These are phyloP conservation scores for Ceratocystis lukuohia DNA, from an alignment of 2,329 filamentous ascomycete species.

Conservation along the genomic window DNA sequence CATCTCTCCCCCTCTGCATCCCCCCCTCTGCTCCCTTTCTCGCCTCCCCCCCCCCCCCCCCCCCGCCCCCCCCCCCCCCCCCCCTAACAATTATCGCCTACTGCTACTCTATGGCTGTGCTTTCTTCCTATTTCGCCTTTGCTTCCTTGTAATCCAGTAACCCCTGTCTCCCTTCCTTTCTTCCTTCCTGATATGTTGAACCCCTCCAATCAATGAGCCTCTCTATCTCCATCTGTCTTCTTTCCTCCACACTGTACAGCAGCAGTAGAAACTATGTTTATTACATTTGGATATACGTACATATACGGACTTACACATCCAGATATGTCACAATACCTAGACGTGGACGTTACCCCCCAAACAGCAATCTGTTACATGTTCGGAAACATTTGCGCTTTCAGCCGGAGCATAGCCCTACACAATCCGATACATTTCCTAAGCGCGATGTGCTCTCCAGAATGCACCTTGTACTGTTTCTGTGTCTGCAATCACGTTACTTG, in stretches of 20 bases:
- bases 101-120: background rate
- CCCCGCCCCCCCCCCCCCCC: background rate
- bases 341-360: background rate
- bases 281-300: background rate
- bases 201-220: background rate
- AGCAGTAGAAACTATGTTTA: background rate
- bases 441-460: background rate
- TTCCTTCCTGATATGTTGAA: background rate
- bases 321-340: background rate
- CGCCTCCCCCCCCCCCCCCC: background rate
- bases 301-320: background rate
- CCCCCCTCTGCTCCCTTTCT: background rate
- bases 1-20: too few relatives aligned
- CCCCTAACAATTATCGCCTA: background rate
- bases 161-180: background rate
- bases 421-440: background rate
- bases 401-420: background rate
- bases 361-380: background rate
- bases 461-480: background rate
- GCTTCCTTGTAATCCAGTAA: background rate
- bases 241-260: background rate
- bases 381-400: slow-evolving; percentile 1
- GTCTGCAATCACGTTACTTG: background rate
- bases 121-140: background rate
- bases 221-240: background rate